Base-by-base conservation (phyloP, 352 stramenopile species). In the Plasmopara muralis region DNA sequence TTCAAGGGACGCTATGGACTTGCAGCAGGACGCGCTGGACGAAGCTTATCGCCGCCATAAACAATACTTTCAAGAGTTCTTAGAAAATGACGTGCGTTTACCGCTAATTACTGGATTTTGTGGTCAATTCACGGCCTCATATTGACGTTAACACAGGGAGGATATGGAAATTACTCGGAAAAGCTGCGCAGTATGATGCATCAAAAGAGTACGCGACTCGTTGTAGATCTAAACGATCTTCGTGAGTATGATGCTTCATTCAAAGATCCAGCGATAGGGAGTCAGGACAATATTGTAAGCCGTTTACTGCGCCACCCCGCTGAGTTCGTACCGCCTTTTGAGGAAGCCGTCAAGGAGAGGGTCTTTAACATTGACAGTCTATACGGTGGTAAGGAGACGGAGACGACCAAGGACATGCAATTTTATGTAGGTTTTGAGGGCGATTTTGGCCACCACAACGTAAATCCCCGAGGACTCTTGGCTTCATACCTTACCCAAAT, bases 391-490 rank as follows among this genome's bases (percentile, higher is more conserved):
- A 91, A 91, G 49, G 81, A 89, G 62, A 62, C 69, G 2, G 75
- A 86, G 30, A 57, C 56, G 29, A 79, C 57, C 45, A 86, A 87
- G 58, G 77, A 86, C 46, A 78, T 88, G 69, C 67, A 85, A 51
- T 87, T 95, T 53, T 74, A 95, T 55, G 83, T 97, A 7, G 92
- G 85, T 29, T 95, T 98, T 40, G 80, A 91, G 29, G 97, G 97
- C 28, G 85, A 95, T 50, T 97, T 99, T 46, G 93, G 91, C 9
- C 74, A 87, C 47, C 72, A 93, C 57, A 87, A 97, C 39, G 83
- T 98, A 13, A 97, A 85, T 57, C 97, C 97, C n/a, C 84, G 97
- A 34, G 83, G 86, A 0, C 74, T 99, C 25, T 78, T 92, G 7
- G 92, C 92, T 8, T 82, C 70, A 6, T 93, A 93, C 33, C 67